phyloP scores from a whole-genome alignment of 2,329 filamentous ascomycete genomes.

The Pseudogymnoascus sp. region DNA sequence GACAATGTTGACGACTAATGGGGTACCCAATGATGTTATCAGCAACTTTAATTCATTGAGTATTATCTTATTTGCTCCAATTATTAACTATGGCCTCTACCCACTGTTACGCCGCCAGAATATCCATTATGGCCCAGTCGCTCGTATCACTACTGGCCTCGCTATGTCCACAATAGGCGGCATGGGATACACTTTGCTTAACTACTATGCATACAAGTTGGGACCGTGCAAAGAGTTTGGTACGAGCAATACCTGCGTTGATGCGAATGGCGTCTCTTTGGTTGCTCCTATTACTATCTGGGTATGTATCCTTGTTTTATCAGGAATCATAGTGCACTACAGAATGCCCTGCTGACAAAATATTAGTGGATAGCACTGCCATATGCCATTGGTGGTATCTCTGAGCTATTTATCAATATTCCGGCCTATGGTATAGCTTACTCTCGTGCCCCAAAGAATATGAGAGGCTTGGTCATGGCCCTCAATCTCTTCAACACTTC shows the following conservation, averaged over 20 bases:
- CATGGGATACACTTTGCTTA: conserved; percentile 56
- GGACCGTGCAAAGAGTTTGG: conserved; percentile 50
- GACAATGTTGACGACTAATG: conserved; percentile 64
- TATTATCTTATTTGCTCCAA: conserved; percentile 66
- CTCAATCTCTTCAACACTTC: conserved; percentile 67
- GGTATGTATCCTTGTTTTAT: conserved; percentile 34
- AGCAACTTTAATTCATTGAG: conserved; percentile 72
- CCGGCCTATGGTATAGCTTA: conserved; percentile 70
- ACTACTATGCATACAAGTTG: conserved; percentile 55
- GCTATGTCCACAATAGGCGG: conserved; percentile 51
- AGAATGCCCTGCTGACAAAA: background rate
- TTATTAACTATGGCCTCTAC: conserved; percentile 62
- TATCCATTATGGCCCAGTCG: conserved; percentile 65
- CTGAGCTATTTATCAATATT: conserved; percentile 52
- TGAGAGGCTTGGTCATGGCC: conserved; percentile 67
- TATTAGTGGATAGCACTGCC: conserved; percentile 32
- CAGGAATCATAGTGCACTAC: background rate
- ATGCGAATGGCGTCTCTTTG: conserved; percentile 38
- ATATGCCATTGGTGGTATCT: conserved; percentile 45
- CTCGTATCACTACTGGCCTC: conserved; percentile 66
- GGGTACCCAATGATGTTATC: conserved; percentile 70
- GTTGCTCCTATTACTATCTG: conserved; percentile 53
- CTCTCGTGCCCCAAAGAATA: conserved; percentile 70
- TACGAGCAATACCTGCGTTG: conserved; percentile 35
- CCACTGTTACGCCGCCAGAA: conserved; percentile 56